These are phyloP conservation scores for Plasmodium gonderi DNA, from an alignment of 169 alveolate species.

Conservation along the genomic window DNA sequence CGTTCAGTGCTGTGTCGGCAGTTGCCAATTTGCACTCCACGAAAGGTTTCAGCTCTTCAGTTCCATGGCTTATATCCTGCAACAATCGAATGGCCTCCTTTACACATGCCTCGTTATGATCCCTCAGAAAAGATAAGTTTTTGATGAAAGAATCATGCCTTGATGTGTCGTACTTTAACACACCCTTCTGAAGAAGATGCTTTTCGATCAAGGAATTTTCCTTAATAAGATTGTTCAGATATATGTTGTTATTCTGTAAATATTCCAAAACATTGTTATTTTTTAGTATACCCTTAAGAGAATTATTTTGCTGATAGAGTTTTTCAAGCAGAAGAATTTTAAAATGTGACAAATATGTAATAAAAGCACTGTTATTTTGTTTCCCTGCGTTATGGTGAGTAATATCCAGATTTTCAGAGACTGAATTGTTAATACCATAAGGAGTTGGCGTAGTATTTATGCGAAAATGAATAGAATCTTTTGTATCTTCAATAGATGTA, in stretches of 20 bases:
- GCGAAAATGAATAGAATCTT: not conserved
- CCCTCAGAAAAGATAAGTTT: not conserved
- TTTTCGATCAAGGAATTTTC: conserved; percentile 48
- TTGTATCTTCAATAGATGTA: not conserved
- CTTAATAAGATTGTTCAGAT: conserved; percentile 39
- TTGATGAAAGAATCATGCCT: not conserved
- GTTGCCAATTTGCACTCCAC: not conserved
- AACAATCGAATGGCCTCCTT: conserved; percentile 28
- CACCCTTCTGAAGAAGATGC: conserved; percentile 18
- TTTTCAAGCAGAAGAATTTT: conserved; percentile 49
- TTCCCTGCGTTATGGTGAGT: too few species aligned
- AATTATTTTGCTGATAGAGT: conserved; percentile 40
- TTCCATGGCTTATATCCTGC: conserved; percentile 15
- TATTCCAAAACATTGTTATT: conserved; percentile 31
- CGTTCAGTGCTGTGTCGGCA: not conserved
- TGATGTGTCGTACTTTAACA: not conserved
- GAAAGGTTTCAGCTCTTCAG: conserved; percentile 6
- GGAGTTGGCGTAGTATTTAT: not conserved
- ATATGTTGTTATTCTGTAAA: conserved; percentile 15
- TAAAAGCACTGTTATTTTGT: not conserved
- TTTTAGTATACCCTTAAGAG: conserved; percentile 30
- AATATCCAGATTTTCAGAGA: not conserved
- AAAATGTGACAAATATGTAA: conserved; percentile 24
- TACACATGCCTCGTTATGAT: conserved; percentile 1
- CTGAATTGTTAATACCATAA: not conserved